phyloP scores from a whole-genome alignment of 2,329 filamentous ascomycete genomes.

The Arthrobotrys pseudoclavata region DNA sequence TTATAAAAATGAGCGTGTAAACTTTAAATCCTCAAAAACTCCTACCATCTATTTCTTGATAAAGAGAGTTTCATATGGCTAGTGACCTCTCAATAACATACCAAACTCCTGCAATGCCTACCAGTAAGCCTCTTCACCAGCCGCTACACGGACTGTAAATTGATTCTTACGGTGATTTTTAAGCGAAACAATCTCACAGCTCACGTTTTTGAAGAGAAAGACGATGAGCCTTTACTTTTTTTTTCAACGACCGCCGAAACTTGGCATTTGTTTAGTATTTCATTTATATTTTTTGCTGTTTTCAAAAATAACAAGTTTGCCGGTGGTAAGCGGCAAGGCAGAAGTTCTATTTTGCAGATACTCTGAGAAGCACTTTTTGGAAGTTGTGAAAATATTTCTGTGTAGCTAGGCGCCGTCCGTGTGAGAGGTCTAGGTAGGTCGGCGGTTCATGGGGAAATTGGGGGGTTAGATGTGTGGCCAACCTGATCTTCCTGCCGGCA shows the following conservation, averaged over 20 bases:
- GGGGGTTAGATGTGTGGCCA: background rate
- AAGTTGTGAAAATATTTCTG: background rate
- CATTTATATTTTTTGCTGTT: constrained; percentile 18
- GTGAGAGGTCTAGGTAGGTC: background rate
- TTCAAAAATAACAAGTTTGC: background rate
- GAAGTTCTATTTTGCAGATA: background rate
- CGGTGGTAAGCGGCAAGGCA: constrained; percentile 39
- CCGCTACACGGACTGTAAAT: constrained; percentile 48
- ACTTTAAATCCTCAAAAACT: constrained; percentile 16
- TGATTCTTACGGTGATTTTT: constrained; percentile 23
- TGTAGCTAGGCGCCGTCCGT: background rate
- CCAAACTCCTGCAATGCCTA: background rate
- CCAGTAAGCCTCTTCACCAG: constrained; percentile 16
- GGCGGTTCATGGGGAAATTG: background rate
- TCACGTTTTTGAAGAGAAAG: background rate
- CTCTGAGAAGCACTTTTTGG: background rate
- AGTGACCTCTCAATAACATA: background rate
- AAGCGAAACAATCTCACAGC: constrained; percentile 25
- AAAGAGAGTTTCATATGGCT: constrained; percentile 59
- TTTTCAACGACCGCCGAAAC: constrained; percentile 22
- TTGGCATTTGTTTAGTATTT: constrained; percentile 26
- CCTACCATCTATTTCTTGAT: constrained; percentile 48
- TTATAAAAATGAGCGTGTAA: constrained; percentile 27
- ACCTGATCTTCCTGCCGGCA: background rate
- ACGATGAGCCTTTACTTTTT: background rate